Base-by-base conservation (phyloP, 106 monocot genomes). In the Cymbidium sinense region DNA sequence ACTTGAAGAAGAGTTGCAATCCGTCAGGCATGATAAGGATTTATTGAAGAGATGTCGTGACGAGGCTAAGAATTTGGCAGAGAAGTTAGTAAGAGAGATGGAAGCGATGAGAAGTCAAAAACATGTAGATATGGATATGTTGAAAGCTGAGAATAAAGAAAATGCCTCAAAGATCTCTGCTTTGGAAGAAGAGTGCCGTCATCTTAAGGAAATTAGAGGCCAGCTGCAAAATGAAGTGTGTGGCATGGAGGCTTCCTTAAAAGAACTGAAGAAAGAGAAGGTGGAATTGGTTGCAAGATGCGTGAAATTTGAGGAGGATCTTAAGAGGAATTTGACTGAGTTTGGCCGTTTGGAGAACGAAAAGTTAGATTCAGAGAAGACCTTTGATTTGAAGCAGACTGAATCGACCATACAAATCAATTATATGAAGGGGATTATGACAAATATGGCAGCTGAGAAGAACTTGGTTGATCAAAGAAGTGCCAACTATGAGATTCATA, bases 241-340 rank as follows among this genome's bases (percentile, higher is more conserved):
- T 34, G 29, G 34, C 10, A 67, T 43, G 34, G 75, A 70, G 23
- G 67, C 34, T 21, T 55, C 31, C 31, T 6, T 55, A 44, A 33
- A 43, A 23, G 62, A 64, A 41, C 37, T 82, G 69, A 73, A 70
- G 76, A 69, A 52, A 11, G 74, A 84, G 77, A 77, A 21, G 50
- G 35, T 47, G 5, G 36, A 36, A 5, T 2, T 36, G 5, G 2
- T 2, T 36, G n/a, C n/a, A n/a, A n/a, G n/a, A n/a, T n/a, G n/a
- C n/a, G n/a, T 0, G 10, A 10, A 43, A 8, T 11, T 43, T 7
- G 10, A n/a, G 43, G 10, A 43, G 43, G 43, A 43, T 43, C 10
- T 9, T 43, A 3, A 43, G 9, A 43, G 43, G 43, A 43, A 43
- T 43, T 9, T 11, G 10, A 43, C 10, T 43, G 43, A 43, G 43